Conservation (phyloP, 305 asterid genomes). For the Fraxinus platypoda region DNA sequence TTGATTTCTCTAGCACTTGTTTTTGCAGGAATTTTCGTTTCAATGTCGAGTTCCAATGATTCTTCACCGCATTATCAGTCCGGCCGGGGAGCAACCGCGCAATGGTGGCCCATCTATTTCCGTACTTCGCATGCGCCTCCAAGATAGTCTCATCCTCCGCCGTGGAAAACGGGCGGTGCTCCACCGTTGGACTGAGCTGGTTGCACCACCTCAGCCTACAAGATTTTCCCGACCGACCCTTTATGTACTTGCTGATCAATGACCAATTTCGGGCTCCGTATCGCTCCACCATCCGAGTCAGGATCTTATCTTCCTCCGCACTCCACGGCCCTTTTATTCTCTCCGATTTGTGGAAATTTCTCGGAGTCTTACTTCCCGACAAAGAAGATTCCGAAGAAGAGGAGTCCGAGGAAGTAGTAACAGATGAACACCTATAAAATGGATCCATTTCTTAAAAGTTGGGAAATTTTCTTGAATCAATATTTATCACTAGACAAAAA, state of each 20-base stretch:
- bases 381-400: constrained; percentile 34
- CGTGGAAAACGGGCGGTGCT: constrained; percentile 83
- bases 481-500: not conserved
- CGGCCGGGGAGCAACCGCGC: constrained; percentile 81
- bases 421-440: constrained; percentile 44
- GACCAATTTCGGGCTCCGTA: constrained; percentile 86
- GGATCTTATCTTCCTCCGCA: constrained; percentile 76
- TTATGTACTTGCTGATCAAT: constrained; percentile 68
- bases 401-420: constrained; percentile 49
- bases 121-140: constrained; percentile 65
- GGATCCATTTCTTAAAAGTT: constrained; percentile 36
- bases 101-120: constrained; percentile 88
- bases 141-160: constrained; percentile 70
- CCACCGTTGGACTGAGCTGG: constrained; percentile 77
- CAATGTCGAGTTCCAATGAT: constrained; percentile 85
- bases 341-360: constrained; percentile 28
- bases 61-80: constrained; percentile 84
- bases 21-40: constrained; percentile 40
- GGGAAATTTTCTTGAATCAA: not conserved
- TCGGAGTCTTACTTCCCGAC: constrained; percentile 7
- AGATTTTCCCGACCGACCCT: constrained; percentile 82
- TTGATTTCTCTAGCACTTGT: not conserved
- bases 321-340: constrained; percentile 90
- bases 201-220: constrained; percentile 91
- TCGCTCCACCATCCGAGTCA: constrained; percentile 63